Conservation (phyloP, 2,329 filamentous ascomycete genomes). For the Thielaviopsis populi region DNA sequence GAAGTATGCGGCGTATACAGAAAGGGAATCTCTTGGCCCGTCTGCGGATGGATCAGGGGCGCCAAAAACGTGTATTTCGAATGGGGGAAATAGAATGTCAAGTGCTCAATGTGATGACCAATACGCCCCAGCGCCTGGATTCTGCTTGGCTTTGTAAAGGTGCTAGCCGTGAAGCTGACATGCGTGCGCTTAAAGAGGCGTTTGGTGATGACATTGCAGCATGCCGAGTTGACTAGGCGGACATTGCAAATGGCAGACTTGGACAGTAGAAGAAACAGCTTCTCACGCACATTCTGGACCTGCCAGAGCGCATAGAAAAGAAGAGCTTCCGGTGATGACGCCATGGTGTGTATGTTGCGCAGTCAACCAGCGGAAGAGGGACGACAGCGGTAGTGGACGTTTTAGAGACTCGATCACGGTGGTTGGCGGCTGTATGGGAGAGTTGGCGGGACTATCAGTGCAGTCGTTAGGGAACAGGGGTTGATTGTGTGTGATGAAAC, state of each 20-base stretch:
- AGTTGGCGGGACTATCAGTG: neutral
- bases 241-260: conserved; percentile 42
- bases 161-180: conserved; percentile 56
- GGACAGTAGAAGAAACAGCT: conserved; percentile 34
- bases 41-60: conserved; percentile 64
- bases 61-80: conserved; percentile 66
- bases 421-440: neutral
- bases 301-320: conserved; percentile 42
- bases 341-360: conserved; percentile 11
- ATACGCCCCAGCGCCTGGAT: conserved; percentile 63
- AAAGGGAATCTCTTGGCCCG: conserved; percentile 64
- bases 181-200: conserved; percentile 53
- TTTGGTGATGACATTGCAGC: conserved; percentile 54
- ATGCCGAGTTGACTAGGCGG: conserved; percentile 53
- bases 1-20: conserved; percentile 65
- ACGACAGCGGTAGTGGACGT: conserved; percentile 8
- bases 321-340: conserved; percentile 23
- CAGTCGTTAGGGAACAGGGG: neutral
- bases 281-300: conserved; percentile 34
- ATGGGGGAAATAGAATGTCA: conserved; percentile 66
- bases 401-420: neutral
- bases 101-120: conserved; percentile 61
- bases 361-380: conserved; percentile 14
- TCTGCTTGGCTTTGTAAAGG: conserved; percentile 59
- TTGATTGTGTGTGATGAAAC: conserved; percentile 5